Percentiles rank a stretch among this genome's conserved stretches.
phyloP scores from a whole-genome alignment of 306 rosid genomes.

The Coriaria nepalensis region DNA sequence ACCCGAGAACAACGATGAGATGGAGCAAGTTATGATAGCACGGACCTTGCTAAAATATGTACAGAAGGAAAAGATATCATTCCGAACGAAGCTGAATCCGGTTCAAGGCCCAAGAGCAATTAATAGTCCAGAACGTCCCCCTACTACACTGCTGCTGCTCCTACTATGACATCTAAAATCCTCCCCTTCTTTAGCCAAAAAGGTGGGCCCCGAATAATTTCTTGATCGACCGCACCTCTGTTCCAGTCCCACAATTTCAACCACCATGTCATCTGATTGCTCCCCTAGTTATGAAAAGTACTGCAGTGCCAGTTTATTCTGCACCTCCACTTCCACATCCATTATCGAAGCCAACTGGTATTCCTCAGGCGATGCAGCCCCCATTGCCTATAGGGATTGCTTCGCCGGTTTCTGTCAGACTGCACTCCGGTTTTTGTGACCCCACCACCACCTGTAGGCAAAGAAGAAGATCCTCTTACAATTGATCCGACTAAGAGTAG shows the following conservation, averaged over 20 bases:
- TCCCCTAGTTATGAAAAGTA: too few relatives aligned
- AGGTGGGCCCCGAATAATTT: conserved; percentile 37
- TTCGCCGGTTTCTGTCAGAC: conserved; percentile 1
- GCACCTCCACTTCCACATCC: background rate
- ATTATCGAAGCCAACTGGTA: background rate
- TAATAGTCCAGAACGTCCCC: conserved; percentile 58
- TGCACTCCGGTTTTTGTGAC: conserved; percentile 8
- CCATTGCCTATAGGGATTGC: background rate
- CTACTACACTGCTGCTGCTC: conserved; percentile 14
- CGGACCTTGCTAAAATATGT: conserved; percentile 70
- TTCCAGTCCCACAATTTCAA: conserved; percentile 12
- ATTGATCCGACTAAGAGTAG: too few relatives aligned
- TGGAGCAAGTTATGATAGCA: conserved; percentile 91
- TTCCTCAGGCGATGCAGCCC: background rate
- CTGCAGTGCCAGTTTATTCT: too few relatives aligned
- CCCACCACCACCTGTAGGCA: background rate
- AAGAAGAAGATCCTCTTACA: too few relatives aligned
- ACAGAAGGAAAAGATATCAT: conserved; percentile 69
- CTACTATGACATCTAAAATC: conserved; percentile 46
- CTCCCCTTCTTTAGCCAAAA: conserved; percentile 78
- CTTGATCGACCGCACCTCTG: conserved; percentile 17
- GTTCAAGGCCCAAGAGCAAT: conserved; percentile 64
- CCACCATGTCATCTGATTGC: too few relatives aligned
- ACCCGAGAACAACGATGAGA: conserved; percentile 72
- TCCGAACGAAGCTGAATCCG: conserved; percentile 53